Percentiles rank a stretch among this genome's conserved stretches.
These are phyloP conservation scores for Aegle marmelos DNA, from an alignment of 345 rosid genomes.

Conservation along the genomic window DNA sequence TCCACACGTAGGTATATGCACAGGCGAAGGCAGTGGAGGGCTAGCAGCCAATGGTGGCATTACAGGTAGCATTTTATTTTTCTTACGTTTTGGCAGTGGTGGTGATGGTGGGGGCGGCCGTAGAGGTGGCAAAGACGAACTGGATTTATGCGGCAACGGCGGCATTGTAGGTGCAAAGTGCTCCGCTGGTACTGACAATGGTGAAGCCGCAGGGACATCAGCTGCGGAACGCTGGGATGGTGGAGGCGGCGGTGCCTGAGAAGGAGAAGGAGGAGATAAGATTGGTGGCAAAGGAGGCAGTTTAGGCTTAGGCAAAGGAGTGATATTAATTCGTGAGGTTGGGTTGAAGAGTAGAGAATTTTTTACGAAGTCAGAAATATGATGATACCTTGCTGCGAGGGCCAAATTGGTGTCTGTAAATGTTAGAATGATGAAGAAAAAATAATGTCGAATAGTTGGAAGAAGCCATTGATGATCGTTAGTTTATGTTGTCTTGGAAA, in stretches of 20 bases:
- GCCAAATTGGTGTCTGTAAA: neutral
- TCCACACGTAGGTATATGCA: neutral
- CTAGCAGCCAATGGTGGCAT: neutral
- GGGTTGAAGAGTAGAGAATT: neutral
- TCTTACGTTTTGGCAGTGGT: neutral
- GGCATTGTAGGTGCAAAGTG: neutral
- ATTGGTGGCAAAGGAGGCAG: neutral
- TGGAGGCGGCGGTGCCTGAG: neutral
- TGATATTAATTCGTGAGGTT: neutral
- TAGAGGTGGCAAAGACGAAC: neutral
- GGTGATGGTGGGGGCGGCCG: neutral
- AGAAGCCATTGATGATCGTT: neutral
- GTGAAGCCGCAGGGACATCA: neutral
- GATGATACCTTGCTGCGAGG: neutral
- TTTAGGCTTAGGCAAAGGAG: neutral
- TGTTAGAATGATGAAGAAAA: neutral
- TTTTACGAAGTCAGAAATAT: neutral
- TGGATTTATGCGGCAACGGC: neutral
- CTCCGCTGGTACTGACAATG: no score
- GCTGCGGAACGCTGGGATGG: neutral
- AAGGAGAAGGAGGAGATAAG: neutral
- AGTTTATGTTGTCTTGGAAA: neutral
- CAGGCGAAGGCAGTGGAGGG: neutral
- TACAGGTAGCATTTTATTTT: neutral
- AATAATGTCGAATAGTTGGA: neutral